Evolutionary conservation across 495 filamentous ascomycete genomes (phyloP), one percentile per base, ranked within the genome.

Genomic region (Saxophila tyrrhenica): DNA sequence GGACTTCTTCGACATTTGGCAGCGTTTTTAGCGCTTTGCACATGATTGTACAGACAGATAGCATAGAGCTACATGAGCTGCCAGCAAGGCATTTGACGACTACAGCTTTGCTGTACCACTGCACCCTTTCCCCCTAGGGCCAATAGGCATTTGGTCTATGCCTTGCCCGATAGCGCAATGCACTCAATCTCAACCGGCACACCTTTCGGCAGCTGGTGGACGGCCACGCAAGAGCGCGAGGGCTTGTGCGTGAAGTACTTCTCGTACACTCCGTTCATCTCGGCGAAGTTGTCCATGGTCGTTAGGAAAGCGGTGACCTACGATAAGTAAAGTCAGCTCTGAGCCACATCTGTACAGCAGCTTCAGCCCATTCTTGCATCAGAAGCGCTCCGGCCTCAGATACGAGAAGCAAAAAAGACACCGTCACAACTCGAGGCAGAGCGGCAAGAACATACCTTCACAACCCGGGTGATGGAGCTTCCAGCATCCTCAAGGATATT

Each of bases 121-220:
- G 29, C 29, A 35, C 13, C 29, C n/a, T n/a, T n/a, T n/a, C n/a
- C n/a, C n/a, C n/a, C n/a, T n/a, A n/a, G n/a, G n/a, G n/a, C n/a
- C n/a, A n/a, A n/a, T n/a, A n/a, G n/a, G n/a, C n/a, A n/a, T n/a
- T n/a, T n/a, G n/a, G n/a, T n/a, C n/a, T n/a, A n/a, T n/a, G n/a
- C 50, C 15, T 44, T 59, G 2, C 53, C 45, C 15, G 43, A 52
- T 48, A 85, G 80, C 66, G 82, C 83, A 71, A 85, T 81, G 69
- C 84, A 87, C 78, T 96, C 91, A 68, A 97, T 95, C 80, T 96
- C 91, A 51, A 95, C 82, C 48, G 82, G 79, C 47, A 89, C 89
- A 35, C 81, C 84, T 79, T 94, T 94, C 50, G 91, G 91, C 59
- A 96, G 75, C 73, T 90, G 80, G 68, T 82, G 80, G 47, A 91